Evolutionary conservation across 2,329 filamentous ascomycete genomes (phyloP).

Genomic region (Sphaerulina musiva): DNA sequence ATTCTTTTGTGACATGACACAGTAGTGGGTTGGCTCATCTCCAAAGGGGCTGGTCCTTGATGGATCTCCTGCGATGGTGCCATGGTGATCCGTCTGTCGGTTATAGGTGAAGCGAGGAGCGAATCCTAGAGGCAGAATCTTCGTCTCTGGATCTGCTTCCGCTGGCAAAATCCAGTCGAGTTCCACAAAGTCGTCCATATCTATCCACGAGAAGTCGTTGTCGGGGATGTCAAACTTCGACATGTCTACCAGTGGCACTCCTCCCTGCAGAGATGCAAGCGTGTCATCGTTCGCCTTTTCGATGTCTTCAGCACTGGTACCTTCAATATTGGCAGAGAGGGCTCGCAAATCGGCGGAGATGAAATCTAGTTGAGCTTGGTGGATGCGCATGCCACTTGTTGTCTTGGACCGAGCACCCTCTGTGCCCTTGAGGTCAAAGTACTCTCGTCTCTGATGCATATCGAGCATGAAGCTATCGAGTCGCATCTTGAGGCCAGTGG

Average conservation of each 20-base stretch:
- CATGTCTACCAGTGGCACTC: constrained; percentile 52
- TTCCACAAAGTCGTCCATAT: constrained; percentile 99
- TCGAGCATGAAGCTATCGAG: constrained; percentile 97
- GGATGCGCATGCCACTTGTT: constrained; percentile 91
- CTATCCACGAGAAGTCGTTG: constrained; percentile 92
- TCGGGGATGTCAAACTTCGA: constrained; percentile 94
- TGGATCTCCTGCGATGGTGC: constrained; percentile 70
- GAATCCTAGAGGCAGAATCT: constrained; percentile 85
- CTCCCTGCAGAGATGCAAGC: constrained; percentile 50
- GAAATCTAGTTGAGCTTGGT: constrained; percentile 87
- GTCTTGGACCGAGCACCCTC: constrained; percentile 63
- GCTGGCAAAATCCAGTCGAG: constrained; percentile 91
- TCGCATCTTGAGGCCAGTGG: constrained; percentile 91
- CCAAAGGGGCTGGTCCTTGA: constrained; percentile 84
- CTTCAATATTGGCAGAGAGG: constrained; percentile 81
- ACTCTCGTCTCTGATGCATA: constrained; percentile 85
- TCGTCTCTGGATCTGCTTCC: constrained; percentile 83
- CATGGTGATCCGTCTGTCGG: constrained; percentile 86
- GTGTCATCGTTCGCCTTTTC: constrained; percentile 59
- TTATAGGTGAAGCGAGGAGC: constrained; percentile 97
- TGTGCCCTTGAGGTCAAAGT: constrained; percentile 72
- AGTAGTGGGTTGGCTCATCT: constrained; percentile 85
- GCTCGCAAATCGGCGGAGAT: constrained; percentile 87
- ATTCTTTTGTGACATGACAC: constrained; percentile 70
- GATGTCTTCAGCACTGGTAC: constrained; percentile 70